Base-by-base conservation (phyloP, 768 basidiomycete genomes). In the Termitomyces sp. region DNA sequence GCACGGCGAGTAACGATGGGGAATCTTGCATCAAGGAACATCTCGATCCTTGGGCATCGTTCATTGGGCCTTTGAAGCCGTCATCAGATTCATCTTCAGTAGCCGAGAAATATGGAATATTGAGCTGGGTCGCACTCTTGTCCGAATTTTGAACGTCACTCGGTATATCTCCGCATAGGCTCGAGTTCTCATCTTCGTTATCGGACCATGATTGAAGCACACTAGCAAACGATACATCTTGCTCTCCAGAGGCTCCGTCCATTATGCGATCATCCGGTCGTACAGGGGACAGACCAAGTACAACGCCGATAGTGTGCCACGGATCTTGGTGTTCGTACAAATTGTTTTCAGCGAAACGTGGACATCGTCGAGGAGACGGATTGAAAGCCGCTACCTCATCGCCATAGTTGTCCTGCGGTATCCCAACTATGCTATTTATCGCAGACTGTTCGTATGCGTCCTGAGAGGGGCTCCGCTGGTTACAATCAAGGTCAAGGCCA, bases 311-410 rank as follows among this genome's bases (percentile, higher is more conserved):
- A 5, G 74, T 70, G 33, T 64, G 68, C 79, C 79, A 81, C 0
- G 79, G 79, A 61, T 80, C 74, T 34, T 67, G 60, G 53, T 76
- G 72, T 36, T 76, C 72, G 54, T 75, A 80, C 3, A 81, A 61
- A 46, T 65, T 63, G 28, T 65, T 34, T 20, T 47, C 54, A 26
- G 57, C 15, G 34, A 58, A 61, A 26, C n/a, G n/a, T 33, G 42
- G 51, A 34, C 8, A 55, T 47, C 36, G 57, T 37, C 36, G 39
- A 20, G 53, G 53, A 51, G 58, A 45, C 2, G 8, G 18, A 36
- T 57, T 29, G 28, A 41, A 26, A 37, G 37, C 20, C 34, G 22
- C 31, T 15, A n/a, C 20, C 16, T 31, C 49, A 7, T 39, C 28
- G 31, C 22, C 44, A 33, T 56, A 31, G 10, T 61, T n/a, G 33